phyloP scores from a whole-genome alignment of 2,329 filamentous ascomycete genomes.

The Aspergillus latus region DNA sequence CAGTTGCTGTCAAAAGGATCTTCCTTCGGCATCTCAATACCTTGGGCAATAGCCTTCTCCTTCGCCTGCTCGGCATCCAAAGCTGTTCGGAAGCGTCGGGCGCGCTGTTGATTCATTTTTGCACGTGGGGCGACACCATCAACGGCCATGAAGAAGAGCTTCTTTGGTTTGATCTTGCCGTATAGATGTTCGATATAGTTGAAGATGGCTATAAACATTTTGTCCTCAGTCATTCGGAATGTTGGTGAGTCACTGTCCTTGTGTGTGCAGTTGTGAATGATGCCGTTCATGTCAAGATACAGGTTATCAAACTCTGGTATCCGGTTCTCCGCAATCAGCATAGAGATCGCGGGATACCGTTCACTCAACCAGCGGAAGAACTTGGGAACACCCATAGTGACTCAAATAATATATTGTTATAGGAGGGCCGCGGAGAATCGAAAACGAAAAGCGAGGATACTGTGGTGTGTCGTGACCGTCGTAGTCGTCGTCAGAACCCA shows the following conservation, averaged over 20 bases:
- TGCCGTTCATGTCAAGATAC: conserved; percentile 91
- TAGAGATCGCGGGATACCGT: conserved; percentile 96
- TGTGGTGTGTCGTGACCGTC: conserved; percentile 21
- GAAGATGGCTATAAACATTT: conserved; percentile 99
- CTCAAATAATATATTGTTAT: conserved; percentile 17
- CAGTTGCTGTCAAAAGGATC: conserved; percentile 98
- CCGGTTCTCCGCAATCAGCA: conserved; percentile 96
- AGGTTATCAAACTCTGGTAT: conserved; percentile 99
- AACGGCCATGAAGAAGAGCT: conserved; percentile 99
- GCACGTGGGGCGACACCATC: conserved; percentile 95
- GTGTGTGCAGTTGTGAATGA: conserved; percentile 99
- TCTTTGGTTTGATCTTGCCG: conserved; percentile 96
- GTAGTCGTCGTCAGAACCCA: conserved; percentile 25
- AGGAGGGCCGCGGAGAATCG: neutral
- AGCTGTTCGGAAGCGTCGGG: conserved; percentile 90
- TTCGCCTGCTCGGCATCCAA: conserved; percentile 85
- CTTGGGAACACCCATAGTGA: conserved; percentile 70
- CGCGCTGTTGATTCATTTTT: conserved; percentile 99
- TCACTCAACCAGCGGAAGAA: conserved; percentile 99
- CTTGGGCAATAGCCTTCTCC: conserved; percentile 87
- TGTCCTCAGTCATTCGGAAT: conserved; percentile 91
- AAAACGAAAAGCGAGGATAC: conserved; percentile 4
- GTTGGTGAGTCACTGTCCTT: conserved; percentile 90
- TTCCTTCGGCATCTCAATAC: conserved; percentile 90
- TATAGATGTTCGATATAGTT: conserved; percentile 99